Base-by-base conservation (phyloP, 2,329 filamentous ascomycete species). In the Cercospora sojina region DNA sequence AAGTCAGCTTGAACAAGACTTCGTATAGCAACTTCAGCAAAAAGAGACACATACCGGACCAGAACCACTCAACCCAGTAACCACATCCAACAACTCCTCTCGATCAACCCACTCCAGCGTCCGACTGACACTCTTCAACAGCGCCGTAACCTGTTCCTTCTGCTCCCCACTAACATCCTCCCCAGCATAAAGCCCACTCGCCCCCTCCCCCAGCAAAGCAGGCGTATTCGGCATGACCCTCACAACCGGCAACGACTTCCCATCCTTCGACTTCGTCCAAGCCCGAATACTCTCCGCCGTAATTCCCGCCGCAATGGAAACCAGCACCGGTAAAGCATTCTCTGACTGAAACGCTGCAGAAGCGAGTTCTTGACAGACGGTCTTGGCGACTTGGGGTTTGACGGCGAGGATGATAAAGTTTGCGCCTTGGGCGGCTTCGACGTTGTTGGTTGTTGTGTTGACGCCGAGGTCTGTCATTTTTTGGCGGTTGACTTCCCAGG, bases 211-310 rank as follows among this genome's bases (percentile, higher is more conserved):
- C 3, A 73, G 64, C 23, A 74, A 59, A 7, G 73, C 73, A 49
- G 73, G 73, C 18, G 73, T 74, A 38, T 74, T 74, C 5, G 73
- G 73, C 73, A 74, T 74, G 35, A 72, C 70, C 57, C 73, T 47
- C 32, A 73, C 73, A 25, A 74, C 68, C 5, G 72, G 64, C 47
- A 71, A 69, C 16, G 65, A 64, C 38, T 68, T 63, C 9, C 72
- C 72, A 16, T 67, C 67, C n/a, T 68, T 67, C 8, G 64, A 68
- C 29, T 62, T 70, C 55, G 59, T 64, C 73, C 73, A 74, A 29
- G 69, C 66, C 13, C 66, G 70, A 16, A 74, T 65, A 38, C 69
- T 70, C 35, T 64, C 67, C 12, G 65, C 49, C 20, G 70, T 71
- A 18, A 74, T 70, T 5, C 73, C 73, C 25, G 73, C 73, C 10